Conservation (phyloP, 495 filamentous ascomycete species). For the Cryomyces minteri region DNA sequence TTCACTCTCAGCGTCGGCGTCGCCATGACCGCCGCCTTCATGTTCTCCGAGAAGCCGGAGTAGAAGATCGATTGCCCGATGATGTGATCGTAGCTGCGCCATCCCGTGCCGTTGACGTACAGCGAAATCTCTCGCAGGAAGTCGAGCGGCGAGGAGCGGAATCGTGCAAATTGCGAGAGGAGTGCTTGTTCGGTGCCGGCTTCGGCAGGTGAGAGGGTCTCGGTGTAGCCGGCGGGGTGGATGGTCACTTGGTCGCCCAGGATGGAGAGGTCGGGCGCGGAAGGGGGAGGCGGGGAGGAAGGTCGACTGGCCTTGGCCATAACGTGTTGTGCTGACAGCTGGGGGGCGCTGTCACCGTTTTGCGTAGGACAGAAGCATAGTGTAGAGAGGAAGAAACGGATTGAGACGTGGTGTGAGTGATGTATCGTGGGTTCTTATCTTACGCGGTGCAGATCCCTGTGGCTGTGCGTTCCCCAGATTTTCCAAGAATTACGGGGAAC, state of each 20-base stretch:
- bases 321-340: background rate
- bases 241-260: conserved; percentile 61
- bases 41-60: conserved; percentile 73
- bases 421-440: no score
- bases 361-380: no score
- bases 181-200: conserved; percentile 46
- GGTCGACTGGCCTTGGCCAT: background rate
- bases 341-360: no score
- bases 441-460: no score
- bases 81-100: conserved; percentile 80
- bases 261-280: conserved; percentile 71
- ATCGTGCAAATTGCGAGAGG: conserved; percentile 67
- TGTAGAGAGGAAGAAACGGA: no score
- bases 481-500: no score
- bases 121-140: conserved; percentile 86
- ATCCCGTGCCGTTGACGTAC: conserved; percentile 78
- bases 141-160: conserved; percentile 50
- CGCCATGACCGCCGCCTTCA: conserved; percentile 58
- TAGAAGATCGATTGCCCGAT: conserved; percentile 92
- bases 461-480: no score
- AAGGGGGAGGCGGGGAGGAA: conserved; percentile 12
- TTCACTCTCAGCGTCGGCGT: conserved; percentile 55
- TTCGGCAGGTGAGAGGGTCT: conserved; percentile 16
- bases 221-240: conserved; percentile 57
- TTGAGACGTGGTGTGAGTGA: no score